Conservation (phyloP, 1,284 basidiomycete species). For the Austroboletus niveus region DNA sequence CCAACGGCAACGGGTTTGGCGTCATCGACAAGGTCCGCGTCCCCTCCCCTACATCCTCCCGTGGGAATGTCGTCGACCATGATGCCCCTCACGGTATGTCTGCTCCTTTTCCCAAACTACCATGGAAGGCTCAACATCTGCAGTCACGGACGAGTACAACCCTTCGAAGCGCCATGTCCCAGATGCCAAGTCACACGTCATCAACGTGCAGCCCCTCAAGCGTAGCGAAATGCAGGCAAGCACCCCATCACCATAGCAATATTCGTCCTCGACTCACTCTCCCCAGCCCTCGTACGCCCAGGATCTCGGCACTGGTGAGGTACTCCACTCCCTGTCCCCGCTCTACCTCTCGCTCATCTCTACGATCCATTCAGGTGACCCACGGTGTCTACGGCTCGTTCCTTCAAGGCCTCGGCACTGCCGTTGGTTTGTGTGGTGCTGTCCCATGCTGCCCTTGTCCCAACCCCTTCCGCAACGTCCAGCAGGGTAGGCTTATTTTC, state of each 20-base stretch:
- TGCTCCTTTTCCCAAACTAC: background rate
- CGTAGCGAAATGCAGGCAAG: slow-evolving; percentile 80
- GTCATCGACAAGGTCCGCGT: slow-evolving; percentile 49
- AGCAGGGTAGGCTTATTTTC: slow-evolving; percentile 57
- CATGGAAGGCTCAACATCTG: slow-evolving; percentile 13
- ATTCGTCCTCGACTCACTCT: background rate
- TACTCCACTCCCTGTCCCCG: slow-evolving; percentile 20
- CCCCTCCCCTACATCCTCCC: slow-evolving; percentile 44
- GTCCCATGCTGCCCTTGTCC: slow-evolving; percentile 84
- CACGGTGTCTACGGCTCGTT: slow-evolving; percentile 87
- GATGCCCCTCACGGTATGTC: slow-evolving; percentile 62
- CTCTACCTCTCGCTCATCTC: slow-evolving; percentile 4
- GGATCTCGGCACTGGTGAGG: slow-evolving; percentile 72
- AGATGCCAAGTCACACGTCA: slow-evolving; percentile 42
- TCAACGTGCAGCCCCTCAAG: slow-evolving; percentile 79
- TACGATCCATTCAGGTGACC: slow-evolving; percentile 45
- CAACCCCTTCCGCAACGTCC: slow-evolving; percentile 77
- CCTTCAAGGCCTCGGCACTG: slow-evolving; percentile 62
- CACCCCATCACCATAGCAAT: slow-evolving; percentile 11
- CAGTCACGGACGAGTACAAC: slow-evolving; percentile 56
- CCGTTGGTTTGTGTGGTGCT: slow-evolving; percentile 69
- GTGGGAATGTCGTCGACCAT: slow-evolving; percentile 76
- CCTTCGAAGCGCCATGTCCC: slow-evolving; percentile 33
- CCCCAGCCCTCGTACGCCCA: slow-evolving; percentile 83
- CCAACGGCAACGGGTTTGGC: slow-evolving; percentile 30